Percentiles rank a stretch among this genome's conserved stretches.
Evolutionary conservation across 176 grass and related monocot genomes (phyloP).

Genomic region (Raddia distichophylla): DNA sequence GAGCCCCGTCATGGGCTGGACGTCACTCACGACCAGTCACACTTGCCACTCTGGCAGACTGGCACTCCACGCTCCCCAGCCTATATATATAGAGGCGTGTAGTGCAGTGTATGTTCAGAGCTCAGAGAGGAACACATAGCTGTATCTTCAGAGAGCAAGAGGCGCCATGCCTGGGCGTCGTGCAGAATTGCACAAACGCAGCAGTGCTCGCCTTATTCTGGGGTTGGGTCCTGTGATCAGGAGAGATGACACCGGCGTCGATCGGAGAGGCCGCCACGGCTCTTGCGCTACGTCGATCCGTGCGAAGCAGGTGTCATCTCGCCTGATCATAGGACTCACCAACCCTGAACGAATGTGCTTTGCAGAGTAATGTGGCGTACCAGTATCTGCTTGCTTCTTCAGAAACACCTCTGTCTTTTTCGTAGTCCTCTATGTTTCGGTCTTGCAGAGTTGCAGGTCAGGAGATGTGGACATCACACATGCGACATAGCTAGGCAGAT

Average conservation of each 20-base stretch:
- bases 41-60: no score
- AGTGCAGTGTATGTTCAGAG: neutral
- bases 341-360: slow-evolving; percentile 18
- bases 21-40: neutral
- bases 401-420: neutral
- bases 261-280: neutral
- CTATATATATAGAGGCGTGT: slow-evolving; percentile 28
- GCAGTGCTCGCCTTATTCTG: neutral
- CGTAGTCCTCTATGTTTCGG: neutral
- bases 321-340: slow-evolving; percentile 43
- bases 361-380: neutral
- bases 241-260: slow-evolving; percentile 71
- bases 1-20: neutral
- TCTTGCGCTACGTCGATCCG: neutral
- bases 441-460: neutral
- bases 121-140: neutral
- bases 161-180: no score
- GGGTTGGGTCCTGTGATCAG: slow-evolving; percentile 53
- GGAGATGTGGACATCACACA: no score
- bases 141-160: neutral
- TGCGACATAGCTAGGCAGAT: neutral
- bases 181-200: neutral
- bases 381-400: neutral
- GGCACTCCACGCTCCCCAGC: neutral
- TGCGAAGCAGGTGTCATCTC: slow-evolving; percentile 54